Base-by-base conservation (phyloP, 495 filamentous ascomycete genomes). In the Xylaria grammica region DNA sequence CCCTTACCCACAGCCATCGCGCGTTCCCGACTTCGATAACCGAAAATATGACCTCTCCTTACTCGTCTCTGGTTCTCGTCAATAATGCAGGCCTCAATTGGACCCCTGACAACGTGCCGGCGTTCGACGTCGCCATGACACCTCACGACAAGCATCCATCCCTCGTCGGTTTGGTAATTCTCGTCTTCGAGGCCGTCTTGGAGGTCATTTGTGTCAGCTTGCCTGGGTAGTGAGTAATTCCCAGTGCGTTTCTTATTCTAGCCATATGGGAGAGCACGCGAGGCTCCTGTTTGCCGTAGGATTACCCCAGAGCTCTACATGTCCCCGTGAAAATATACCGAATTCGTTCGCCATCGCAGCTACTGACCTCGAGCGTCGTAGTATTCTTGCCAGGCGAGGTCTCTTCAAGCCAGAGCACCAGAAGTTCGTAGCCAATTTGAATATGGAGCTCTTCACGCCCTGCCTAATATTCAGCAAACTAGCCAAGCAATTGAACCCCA, bases 381-480 rank as follows among this genome's bases (percentile, higher is more conserved):
- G 60, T 32, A 89, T 98, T 68, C 88, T 96, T 55, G 95, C 95
- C 20, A 82, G 89, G 48, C 81, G 90, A 69, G 96, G 96, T 73
- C 89, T 96, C 81, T 97, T 99, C 76, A 91, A 94, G 79, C 90
- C 91, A 50, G 92, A 97, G 44, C 90, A 91, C 68, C 95, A 99
- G 75, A 98, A 97, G 74, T 93, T 98, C 69, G 85, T 96, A 27
- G 94, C 95, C 40, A 97, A 99, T 70, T 81, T 99, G 61, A 99
- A 99, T 73, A 91, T 96, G 49, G 88, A 87, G 68, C 81, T 99
- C 17, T 99, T 99, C 74, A 99, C 95, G 44, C 95, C 95, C 59
- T 98, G 96, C 71, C 86, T 99, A 65, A 96, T 99, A 74, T 99
- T 98, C 81, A 97, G 91, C 29, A 99, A 98, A 77, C 84, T 99